Percentiles rank a stretch among this genome's conserved stretches.
Conservation (phyloP, 2,329 filamentous ascomycete genomes). For the Ophiostoma piceae region DNA sequence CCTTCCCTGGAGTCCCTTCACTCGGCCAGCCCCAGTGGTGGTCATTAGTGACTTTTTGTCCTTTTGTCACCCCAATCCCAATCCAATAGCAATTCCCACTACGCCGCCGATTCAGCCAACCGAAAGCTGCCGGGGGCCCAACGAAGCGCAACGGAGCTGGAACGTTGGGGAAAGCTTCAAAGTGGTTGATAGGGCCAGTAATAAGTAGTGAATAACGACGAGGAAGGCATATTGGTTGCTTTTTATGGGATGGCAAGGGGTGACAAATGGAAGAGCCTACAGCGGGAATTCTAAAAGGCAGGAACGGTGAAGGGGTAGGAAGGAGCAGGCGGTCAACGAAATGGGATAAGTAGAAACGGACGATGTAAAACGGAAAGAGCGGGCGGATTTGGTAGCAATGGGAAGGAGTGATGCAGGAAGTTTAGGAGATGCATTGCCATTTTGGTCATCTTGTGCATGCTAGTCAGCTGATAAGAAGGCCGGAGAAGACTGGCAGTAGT, state of each 20-base stretch:
- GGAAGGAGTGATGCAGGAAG: not conserved
- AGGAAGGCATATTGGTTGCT: not conserved
- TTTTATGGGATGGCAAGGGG: not conserved
- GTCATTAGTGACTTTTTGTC: slow-evolving; percentile 15
- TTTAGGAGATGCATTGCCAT: not conserved
- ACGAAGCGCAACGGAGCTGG: slow-evolving; percentile 24
- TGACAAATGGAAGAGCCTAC: not conserved
- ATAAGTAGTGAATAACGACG: not conserved
- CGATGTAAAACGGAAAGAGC: not conserved
- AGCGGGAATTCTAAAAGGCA: not conserved
- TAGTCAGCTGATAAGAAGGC: not conserved
- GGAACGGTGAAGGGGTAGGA: not conserved
- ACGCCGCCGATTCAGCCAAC: slow-evolving; percentile 24
- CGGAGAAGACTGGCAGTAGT: not conserved
- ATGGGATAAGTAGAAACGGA: not conserved
- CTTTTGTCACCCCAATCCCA: slow-evolving; percentile 18
- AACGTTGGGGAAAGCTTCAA: slow-evolving; percentile 27
- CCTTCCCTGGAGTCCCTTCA: slow-evolving; percentile 8
- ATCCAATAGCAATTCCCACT: slow-evolving; percentile 13
- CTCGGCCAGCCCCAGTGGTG: slow-evolving; percentile 21
- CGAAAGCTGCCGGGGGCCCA: slow-evolving; percentile 22
- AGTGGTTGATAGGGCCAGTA: not conserved
- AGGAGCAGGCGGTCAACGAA: not conserved
- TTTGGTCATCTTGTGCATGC: not conserved
- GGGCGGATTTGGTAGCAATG: not conserved